Conservation (phyloP, 805 yeast species). For the Metschnikowia peoriensis region DNA sequence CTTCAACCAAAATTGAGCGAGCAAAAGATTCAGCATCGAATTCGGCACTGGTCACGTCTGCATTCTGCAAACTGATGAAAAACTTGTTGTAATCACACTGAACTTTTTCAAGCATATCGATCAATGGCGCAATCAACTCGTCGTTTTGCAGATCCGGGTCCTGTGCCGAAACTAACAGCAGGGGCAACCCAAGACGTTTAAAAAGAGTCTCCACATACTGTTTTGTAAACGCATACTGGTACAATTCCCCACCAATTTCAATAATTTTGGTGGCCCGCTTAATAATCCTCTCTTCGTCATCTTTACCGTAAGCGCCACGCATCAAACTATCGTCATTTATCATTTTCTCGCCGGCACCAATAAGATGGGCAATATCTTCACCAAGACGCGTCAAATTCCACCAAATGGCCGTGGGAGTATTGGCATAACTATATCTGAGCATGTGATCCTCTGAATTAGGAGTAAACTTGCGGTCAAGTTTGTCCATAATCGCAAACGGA, state of each 20-base stretch:
- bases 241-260: conserved; percentile 61
- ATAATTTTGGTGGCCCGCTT: conserved; percentile 65
- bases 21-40: conserved; percentile 18
- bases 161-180: conserved; percentile 29
- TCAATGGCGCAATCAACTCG: conserved; percentile 54
- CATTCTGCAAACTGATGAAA: conserved; percentile 60
- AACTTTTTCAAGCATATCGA: conserved; percentile 58
- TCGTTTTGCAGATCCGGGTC: conserved; percentile 41
- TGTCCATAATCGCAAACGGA: conserved; percentile 89
- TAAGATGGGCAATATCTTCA: conserved; percentile 75
- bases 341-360: conserved; percentile 66
- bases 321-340: conserved; percentile 34
- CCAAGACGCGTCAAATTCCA: conserved; percentile 88
- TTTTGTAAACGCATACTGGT: conserved; percentile 57
- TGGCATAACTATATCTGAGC: conserved; percentile 72
- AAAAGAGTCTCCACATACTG: conserved; percentile 58
- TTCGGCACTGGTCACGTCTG: conserved; percentile 27
- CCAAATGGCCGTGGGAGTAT: conserved; percentile 85
- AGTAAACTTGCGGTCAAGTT: conserved; percentile 75
- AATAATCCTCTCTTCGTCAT: conserved; percentile 50
- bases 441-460: conserved; percentile 86
- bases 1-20: conserved; percentile 21
- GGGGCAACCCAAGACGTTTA: conserved; percentile 64
- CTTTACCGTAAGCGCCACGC: conserved; percentile 35
- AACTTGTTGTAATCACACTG: conserved; percentile 79